Evolutionary conservation across 164 flowering plant genomes (phyloP), one percentile per base, ranked within the genome.

Genomic region (Hamamelis virginiana): DNA sequence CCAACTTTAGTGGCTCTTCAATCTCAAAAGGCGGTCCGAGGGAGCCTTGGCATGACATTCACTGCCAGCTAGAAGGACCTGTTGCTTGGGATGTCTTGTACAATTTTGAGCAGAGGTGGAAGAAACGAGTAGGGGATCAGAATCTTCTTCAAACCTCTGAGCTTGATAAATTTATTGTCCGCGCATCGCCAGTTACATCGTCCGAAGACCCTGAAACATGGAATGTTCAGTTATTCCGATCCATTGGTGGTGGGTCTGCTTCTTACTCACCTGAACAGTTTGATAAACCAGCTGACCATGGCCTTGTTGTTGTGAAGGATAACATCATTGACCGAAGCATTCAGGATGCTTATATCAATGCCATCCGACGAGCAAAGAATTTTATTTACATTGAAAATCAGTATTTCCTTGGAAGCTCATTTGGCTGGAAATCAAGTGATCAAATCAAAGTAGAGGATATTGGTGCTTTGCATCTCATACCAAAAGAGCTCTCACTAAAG

Each of bases 1-100:
- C 89, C 0, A 87, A 85, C 62, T 90, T 90, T 48, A 22, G 79
- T 9, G 85, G 84, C 25, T 66, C 91, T 28, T 78, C 84, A 2
- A 82, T 87, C 45, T 50, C 4, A 11, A 87, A 85, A 68, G 95
- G 95, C 5, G 95, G 95, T 22, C 95, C 92, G 15, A 79, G 95
- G 45, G 95, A 90, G 77, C 95, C 95, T 1, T 90, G 95, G 95
- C 95, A 90, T 69, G 95, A 90, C 68, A 80, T 84, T 55, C 95
- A 90, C 43, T 85, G 88, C 59, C 65, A 70, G 38, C 74, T 90
- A 0, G 95, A 90, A 74, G 95, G 95, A 26, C 87, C 89, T 48
- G 73, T 83, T 18, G 92, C 95, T 9, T 90, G 92, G 95, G 95
- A 90, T 81, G 89, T 90, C 26, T 44, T 90, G 53, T 78, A 72